Evolutionary conservation across 306 rosid genomes (phyloP).

Genomic region (Prunus kanzakura): DNA sequence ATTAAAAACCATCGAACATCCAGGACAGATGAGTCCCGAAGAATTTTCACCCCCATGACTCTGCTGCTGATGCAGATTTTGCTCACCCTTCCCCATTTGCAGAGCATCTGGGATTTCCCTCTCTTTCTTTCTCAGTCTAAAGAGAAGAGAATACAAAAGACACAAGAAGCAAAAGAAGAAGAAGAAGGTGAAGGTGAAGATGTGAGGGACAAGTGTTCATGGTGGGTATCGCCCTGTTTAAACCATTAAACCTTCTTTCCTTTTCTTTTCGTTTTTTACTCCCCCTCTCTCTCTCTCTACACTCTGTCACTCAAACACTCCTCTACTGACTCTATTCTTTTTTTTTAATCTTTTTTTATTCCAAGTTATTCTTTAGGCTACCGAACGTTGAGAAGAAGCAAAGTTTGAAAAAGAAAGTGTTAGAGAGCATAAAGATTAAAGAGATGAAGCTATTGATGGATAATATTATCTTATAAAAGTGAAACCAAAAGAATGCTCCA

Average conservation of each 20-base stretch:
- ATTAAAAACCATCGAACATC: conserved; percentile 39
- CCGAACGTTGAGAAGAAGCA: conserved; percentile 83
- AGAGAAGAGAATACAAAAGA: neutral
- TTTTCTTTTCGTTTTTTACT: neutral
- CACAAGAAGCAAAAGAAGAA: conserved; percentile 6
- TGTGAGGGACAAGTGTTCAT: conserved; percentile 38
- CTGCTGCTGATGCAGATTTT: conserved; percentile 41
- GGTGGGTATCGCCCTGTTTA: conserved; percentile 16
- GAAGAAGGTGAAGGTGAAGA: conserved; percentile 13
- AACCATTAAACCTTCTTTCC: neutral
- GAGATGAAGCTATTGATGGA: conserved; percentile 6
- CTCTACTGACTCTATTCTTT: no score
- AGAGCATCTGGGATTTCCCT: conserved; percentile 47
- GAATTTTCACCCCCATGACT: conserved; percentile 21
- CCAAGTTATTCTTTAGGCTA: conserved; percentile 44
- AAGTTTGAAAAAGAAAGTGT: conserved; percentile 41
- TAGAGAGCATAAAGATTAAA: neutral
- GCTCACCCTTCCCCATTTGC: conserved; percentile 52
- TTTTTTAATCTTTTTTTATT: neutral
- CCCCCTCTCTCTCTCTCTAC: neutral
- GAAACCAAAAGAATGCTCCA: neutral
- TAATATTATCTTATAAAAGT: neutral
- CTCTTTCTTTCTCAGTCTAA: conserved; percentile 12
- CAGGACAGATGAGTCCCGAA: conserved; percentile 40
- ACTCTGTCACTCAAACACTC: neutral